Evolutionary conservation across 2,329 filamentous ascomycete genomes (phyloP).

Genomic region (Neonectria magnoliae): DNA sequence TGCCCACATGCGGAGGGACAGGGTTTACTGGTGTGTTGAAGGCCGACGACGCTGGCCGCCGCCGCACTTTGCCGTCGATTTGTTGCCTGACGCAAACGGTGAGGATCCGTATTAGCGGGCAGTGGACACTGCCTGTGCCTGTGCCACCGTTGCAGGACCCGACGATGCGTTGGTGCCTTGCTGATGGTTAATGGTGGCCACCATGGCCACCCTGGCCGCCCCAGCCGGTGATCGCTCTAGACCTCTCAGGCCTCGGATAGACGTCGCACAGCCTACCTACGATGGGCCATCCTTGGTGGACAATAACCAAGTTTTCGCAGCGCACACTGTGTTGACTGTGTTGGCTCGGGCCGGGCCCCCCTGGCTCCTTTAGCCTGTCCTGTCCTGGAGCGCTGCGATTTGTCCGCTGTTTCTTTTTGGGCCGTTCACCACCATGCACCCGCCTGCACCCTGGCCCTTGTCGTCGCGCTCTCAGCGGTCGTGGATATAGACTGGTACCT

Average conservation of each 20-base stretch:
- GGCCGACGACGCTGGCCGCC: background rate
- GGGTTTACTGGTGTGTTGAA: conserved; percentile 13
- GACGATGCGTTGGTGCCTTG: conserved; percentile 20
- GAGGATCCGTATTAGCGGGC: conserved; percentile 17
- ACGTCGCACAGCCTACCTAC: background rate
- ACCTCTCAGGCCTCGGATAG: background rate
- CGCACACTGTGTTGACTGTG: conserved; percentile 24
- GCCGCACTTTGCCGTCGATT: conserved; percentile 11
- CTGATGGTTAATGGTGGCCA: conserved; percentile 25
- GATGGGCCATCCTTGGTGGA: background rate
- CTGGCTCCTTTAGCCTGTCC: conserved; percentile 30
- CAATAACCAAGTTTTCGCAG: background rate
- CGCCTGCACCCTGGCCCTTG: conserved; percentile 29
- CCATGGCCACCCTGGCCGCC: conserved; percentile 20
- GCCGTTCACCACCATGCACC: conserved; percentile 19
- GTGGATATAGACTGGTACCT: conserved; percentile 32
- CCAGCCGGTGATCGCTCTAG: conserved; percentile 8
- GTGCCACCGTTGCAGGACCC: background rate
- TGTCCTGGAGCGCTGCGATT: conserved; percentile 29
- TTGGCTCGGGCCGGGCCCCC: conserved; percentile 11
- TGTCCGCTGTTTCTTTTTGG: conserved; percentile 36
- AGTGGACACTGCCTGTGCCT: background rate
- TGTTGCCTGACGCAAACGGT: conserved; percentile 21
- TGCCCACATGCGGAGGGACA: conserved; percentile 3
- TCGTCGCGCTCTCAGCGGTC: conserved; percentile 31